Percentiles rank a stretch among this genome's conserved stretches.
Conservation (phyloP, 2,329 filamentous ascomycete species). For the Talaromyces sp. region DNA sequence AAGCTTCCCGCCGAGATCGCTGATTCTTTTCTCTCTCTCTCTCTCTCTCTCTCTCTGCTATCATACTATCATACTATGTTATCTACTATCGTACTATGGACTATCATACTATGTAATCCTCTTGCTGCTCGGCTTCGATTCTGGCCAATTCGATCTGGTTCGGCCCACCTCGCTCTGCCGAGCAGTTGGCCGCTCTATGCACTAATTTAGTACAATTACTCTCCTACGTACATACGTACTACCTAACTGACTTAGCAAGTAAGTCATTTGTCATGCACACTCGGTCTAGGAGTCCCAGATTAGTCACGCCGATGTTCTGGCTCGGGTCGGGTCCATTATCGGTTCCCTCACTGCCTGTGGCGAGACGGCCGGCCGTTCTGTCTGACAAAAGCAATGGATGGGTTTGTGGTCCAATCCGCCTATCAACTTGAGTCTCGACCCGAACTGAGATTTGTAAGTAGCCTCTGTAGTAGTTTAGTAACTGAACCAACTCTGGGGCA, state of each 20-base stretch:
- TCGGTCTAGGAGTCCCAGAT: slow-evolving; percentile 11
- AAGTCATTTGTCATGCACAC: slow-evolving; percentile 16
- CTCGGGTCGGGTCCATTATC: slow-evolving; percentile 7
- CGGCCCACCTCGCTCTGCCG: not conserved
- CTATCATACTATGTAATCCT: too few relatives aligned
- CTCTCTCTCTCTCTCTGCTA: too few relatives aligned
- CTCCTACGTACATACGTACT: too few relatives aligned
- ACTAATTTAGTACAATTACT: too few relatives aligned
- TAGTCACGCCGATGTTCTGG: slow-evolving; percentile 17
- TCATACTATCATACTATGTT: too few relatives aligned
- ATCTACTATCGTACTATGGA: too few relatives aligned
- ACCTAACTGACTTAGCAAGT: too few relatives aligned
- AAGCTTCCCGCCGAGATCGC: slow-evolving; percentile 4
- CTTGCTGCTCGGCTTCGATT: not conserved
- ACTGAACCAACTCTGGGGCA: too few relatives aligned
- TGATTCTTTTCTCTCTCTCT: not conserved
- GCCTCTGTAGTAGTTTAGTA: too few relatives aligned
- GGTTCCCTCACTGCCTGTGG: not conserved
- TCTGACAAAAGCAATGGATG: not conserved
- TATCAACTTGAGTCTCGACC: not conserved
- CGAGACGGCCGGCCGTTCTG: not conserved
- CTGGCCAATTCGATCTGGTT: slow-evolving; percentile 1
- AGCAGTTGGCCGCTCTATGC: too few relatives aligned
- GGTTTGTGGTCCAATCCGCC: not conserved
- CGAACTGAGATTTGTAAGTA: not conserved